Evolutionary conservation across 331 rosid genomes (phyloP).

Genomic region (Pyracantha coccinea): DNA sequence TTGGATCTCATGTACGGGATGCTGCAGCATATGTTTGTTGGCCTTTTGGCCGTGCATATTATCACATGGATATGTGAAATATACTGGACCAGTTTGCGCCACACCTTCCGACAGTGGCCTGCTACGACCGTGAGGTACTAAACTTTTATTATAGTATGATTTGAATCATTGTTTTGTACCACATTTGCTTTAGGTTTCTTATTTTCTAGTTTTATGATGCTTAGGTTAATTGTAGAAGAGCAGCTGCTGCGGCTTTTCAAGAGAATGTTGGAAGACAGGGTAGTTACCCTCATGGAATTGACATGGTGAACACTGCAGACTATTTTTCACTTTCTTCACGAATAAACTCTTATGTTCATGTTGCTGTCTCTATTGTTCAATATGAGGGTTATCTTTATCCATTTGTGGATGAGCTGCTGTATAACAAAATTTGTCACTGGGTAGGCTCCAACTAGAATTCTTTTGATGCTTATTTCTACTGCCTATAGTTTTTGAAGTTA

Average conservation of each 20-base stretch:
- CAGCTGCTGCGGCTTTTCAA: slow-evolving; percentile 98
- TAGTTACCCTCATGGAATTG: slow-evolving; percentile 92
- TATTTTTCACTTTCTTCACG: slow-evolving; percentile 91
- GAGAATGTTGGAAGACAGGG: slow-evolving; percentile 99
- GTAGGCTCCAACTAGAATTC: slow-evolving; percentile 41
- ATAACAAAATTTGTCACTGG: slow-evolving; percentile 90
- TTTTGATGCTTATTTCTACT: neutral
- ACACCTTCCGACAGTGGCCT: slow-evolving; percentile 82
- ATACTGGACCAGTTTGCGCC: slow-evolving; percentile 83
- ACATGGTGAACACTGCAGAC: slow-evolving; percentile 85
- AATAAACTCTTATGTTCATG: slow-evolving; percentile 61
- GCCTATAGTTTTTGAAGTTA: neutral
- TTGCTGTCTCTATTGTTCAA: slow-evolving; percentile 72
- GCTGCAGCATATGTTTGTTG: slow-evolving; percentile 98
- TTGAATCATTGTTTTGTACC: slow-evolving; percentile 1
- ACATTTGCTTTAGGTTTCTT: neutral
- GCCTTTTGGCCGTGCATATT: slow-evolving; percentile 98
- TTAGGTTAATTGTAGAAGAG: slow-evolving; percentile 99
- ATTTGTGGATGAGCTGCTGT: slow-evolving; percentile 69
- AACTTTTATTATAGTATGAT: slow-evolving; percentile 7
- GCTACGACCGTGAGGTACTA: slow-evolving; percentile 95
- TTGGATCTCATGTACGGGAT: slow-evolving; percentile 97
- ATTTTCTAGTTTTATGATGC: slow-evolving; percentile 21
- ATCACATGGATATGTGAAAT: slow-evolving; percentile 68
- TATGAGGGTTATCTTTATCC: slow-evolving; percentile 77